phyloP scores from a whole-genome alignment of 345 rosid genomes.

The Barbarea vulgaris region DNA sequence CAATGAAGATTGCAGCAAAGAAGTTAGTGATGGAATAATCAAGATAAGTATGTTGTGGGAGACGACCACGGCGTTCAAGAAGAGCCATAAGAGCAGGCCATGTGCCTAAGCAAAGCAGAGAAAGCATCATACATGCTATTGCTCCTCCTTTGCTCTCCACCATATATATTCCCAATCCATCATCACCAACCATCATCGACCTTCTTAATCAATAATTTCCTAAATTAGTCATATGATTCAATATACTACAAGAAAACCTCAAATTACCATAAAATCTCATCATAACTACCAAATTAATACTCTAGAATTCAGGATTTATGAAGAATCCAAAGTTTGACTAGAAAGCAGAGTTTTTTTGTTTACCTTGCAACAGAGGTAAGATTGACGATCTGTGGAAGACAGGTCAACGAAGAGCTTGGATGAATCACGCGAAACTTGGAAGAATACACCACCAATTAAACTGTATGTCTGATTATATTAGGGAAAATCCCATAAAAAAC shows the following conservation, averaged over 20 bases:
- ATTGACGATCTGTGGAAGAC: neutral
- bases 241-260: no score
- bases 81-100: constrained; percentile 86
- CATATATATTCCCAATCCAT: constrained; percentile 24
- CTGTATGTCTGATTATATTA: no score
- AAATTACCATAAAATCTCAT: neutral
- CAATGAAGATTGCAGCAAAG: constrained; percentile 69
- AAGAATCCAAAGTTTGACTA: constrained; percentile 6
- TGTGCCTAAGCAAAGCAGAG: constrained; percentile 75
- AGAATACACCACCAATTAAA: no score
- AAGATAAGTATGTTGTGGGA: constrained; percentile 89
- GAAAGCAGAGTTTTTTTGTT: neutral
- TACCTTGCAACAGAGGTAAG: constrained; percentile 17
- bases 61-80: constrained; percentile 80
- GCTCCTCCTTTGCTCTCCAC: constrained; percentile 86
- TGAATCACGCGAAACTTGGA: neutral
- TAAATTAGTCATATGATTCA: neutral
- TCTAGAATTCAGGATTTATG: no score
- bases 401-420: constrained; percentile 12
- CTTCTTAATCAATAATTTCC: neutral
- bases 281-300: neutral
- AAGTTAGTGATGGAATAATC: constrained; percentile 80
- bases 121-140: constrained; percentile 65
- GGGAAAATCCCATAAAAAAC: no score
- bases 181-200: constrained; percentile 14